A percentile compares a stretch with the other conserved stretches of the same genome.
phyloP scores from a whole-genome alignment of 2,329 filamentous ascomycete genomes.

The Fusarium devonianum region DNA sequence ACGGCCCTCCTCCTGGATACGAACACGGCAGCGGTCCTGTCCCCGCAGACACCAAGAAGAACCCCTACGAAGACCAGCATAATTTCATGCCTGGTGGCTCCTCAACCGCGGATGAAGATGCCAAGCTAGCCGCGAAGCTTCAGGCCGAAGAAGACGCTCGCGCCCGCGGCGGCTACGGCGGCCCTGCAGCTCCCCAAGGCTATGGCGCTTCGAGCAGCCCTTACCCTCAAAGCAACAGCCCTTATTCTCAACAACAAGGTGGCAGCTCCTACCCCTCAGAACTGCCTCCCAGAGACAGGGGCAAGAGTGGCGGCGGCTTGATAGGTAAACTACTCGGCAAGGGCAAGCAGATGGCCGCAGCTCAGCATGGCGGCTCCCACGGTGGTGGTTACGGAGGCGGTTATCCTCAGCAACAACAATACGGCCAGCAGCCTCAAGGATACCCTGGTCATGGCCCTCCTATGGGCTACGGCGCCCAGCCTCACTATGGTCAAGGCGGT shows the following conservation, averaged over 20 bases:
- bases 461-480: slow-evolving; percentile 40
- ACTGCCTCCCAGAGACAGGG: slow-evolving; percentile 51
- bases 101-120: slow-evolving; percentile 67
- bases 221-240: slow-evolving; percentile 39
- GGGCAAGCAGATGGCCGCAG: slow-evolving; percentile 49
- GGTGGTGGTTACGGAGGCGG: slow-evolving; percentile 38
- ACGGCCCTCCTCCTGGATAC: slow-evolving; percentile 74
- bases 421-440: slow-evolving; percentile 37
- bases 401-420: slow-evolving; percentile 43
- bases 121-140: slow-evolving; percentile 74
- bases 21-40: slow-evolving; percentile 51
- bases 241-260: slow-evolving; percentile 42
- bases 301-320: slow-evolving; percentile 54
- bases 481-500: slow-evolving; percentile 35
- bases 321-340: slow-evolving; percentile 62
- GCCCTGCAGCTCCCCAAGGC: slow-evolving; percentile 45
- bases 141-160: slow-evolving; percentile 84
- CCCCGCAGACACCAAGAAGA: slow-evolving; percentile 68
- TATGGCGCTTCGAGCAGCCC: slow-evolving; percentile 42
- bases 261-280: slow-evolving; percentile 46
- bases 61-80: slow-evolving; percentile 67
- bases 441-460: slow-evolving; percentile 38
- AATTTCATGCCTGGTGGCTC: slow-evolving; percentile 45
- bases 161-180: slow-evolving; percentile 46
- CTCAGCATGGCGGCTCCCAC: slow-evolving; percentile 31